Base-by-base conservation (phyloP, 768 basidiomycete species). In the Sutorius australiensis region DNA sequence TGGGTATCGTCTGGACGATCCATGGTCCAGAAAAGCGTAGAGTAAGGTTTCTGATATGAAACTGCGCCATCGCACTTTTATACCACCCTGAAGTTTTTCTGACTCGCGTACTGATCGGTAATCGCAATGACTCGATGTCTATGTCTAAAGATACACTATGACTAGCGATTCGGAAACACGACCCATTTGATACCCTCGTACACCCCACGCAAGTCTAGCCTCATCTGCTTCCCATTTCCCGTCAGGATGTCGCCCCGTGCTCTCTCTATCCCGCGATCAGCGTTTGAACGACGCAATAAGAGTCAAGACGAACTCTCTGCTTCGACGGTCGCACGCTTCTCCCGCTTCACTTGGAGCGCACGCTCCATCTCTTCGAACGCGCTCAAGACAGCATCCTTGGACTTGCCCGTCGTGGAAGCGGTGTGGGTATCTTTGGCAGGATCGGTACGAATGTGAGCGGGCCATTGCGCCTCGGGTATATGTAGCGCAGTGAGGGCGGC, bases 301-400 rank as follows among this genome's bases (percentile, higher is more conserved):
- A n/a, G 24, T 33, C 73, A 53, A 70, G 63, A 61, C 72, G 61
- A 53, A 80, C 60, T 60, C 61, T 75, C 63, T 70, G 54, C 59
- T 66, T 69, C 56, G 74, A 59, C 56, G 55, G 66, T 34, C 64
- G 61, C 57, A 12, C 69, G 59, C 34, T 33, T 47, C 6, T 61
- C 64, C 37, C 71, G 75, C 61, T 81, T 87, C 67, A 71, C 72
- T 62, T 71, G 67, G 58, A 91, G 67, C 11, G 73, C 61, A 56
- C 75, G 72, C 61, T 89, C 89, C 73, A 90, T 73, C 69, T 85
- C 82, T 59, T 88, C 83, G 63, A 92, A 92, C 13, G 86, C 87
- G 57, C 69, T 80, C 46, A 84, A 55, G n/a, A 78, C 72, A 3
- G 73, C 75, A 11, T 68, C 54, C 44, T 64, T 66, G 28, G 65